A percentile compares a stretch with the other conserved stretches of the same genome.
Conservation (phyloP, 2,329 filamentous ascomycete species). For the Septoria linicola region DNA sequence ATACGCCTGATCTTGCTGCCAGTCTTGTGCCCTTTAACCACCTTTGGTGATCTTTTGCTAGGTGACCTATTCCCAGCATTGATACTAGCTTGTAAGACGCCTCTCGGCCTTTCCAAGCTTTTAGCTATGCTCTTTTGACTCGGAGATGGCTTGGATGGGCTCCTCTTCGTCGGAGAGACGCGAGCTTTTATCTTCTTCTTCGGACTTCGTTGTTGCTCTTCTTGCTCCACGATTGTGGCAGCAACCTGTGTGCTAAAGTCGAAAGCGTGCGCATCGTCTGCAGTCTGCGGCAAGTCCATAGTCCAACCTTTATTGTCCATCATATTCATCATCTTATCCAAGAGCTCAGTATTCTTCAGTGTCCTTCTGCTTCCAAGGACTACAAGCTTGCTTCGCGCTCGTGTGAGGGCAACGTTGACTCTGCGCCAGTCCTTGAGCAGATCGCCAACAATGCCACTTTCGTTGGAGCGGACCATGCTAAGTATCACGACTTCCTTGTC, state of each 20-base stretch:
- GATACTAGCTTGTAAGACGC: conserved; percentile 8
- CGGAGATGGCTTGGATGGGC: conserved; percentile 10
- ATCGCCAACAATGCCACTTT: conserved; percentile 79
- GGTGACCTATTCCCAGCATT: conserved; percentile 15
- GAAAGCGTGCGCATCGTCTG: conserved; percentile 29
- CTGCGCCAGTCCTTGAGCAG: conserved; percentile 86
- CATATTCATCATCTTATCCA: conserved; percentile 71
- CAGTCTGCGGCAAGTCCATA: conserved; percentile 58
- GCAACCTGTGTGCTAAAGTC: conserved; percentile 15
- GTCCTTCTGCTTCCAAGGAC: conserved; percentile 82
- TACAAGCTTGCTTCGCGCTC: conserved; percentile 87
- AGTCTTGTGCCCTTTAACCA: conserved; percentile 13
- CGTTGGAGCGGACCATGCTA: conserved; percentile 83
- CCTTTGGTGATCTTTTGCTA: conserved; percentile 13
- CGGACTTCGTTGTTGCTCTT: conserved; percentile 4
- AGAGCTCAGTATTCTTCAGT: conserved; percentile 68
- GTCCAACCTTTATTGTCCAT: conserved; percentile 80
- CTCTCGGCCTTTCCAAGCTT: conserved; percentile 1
- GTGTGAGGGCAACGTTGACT: conserved; percentile 93
- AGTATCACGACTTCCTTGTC: conserved; percentile 93
- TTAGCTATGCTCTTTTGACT: neutral
- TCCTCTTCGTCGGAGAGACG: conserved; percentile 1
- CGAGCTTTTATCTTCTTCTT: conserved; percentile 3
- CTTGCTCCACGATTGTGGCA: conserved; percentile 7
- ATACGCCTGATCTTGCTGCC: conserved; percentile 20